These are phyloP conservation scores for Leccinum variicolor DNA, from an alignment of 768 basidiomycete species.

Conservation along the genomic window DNA sequence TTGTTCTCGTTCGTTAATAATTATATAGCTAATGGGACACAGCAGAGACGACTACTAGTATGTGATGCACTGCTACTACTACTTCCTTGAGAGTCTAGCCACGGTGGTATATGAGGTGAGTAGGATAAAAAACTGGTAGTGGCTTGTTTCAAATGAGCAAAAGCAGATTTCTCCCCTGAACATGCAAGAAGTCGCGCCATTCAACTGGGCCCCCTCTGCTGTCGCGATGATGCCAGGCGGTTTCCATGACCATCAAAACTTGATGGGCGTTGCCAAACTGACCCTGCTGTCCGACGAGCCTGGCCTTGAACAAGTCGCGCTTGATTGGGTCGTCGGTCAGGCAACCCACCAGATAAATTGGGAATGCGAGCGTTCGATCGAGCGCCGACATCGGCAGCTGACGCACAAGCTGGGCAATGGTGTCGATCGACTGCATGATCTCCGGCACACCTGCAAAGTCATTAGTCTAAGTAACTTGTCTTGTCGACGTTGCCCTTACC, in stretches of 20 bases:
- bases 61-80: slow-evolving; percentile 13
- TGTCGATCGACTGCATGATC: slow-evolving; percentile 55
- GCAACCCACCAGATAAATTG: slow-evolving; percentile 70
- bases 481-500: slow-evolving; percentile 41
- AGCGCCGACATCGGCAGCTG: slow-evolving; percentile 54
- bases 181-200: slow-evolving; percentile 51
- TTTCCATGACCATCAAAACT: slow-evolving; percentile 59
- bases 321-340: slow-evolving; percentile 63
- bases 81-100: background rate
- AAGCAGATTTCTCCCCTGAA: slow-evolving; percentile 29
- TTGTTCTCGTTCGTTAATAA: slow-evolving; percentile 1
- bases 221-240: slow-evolving; percentile 67
- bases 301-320: slow-evolving; percentile 56
- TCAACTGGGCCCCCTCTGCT: slow-evolving; percentile 50
- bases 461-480: background rate
- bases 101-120: slow-evolving; percentile 14
- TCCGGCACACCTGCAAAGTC: slow-evolving; percentile 60
- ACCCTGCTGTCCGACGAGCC: slow-evolving; percentile 52
- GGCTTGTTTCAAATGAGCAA: slow-evolving; percentile 27
- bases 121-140: slow-evolving; percentile 10
- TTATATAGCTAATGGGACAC: slow-evolving; percentile 8
- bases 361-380: slow-evolving; percentile 70
- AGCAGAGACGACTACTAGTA: slow-evolving; percentile 9
- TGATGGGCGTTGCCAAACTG: slow-evolving; percentile 60
- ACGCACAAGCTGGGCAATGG: slow-evolving; percentile 50